Evolutionary conservation across 2,329 filamentous ascomycete genomes (phyloP).

Genomic region (Verticillium tricorpus): DNA sequence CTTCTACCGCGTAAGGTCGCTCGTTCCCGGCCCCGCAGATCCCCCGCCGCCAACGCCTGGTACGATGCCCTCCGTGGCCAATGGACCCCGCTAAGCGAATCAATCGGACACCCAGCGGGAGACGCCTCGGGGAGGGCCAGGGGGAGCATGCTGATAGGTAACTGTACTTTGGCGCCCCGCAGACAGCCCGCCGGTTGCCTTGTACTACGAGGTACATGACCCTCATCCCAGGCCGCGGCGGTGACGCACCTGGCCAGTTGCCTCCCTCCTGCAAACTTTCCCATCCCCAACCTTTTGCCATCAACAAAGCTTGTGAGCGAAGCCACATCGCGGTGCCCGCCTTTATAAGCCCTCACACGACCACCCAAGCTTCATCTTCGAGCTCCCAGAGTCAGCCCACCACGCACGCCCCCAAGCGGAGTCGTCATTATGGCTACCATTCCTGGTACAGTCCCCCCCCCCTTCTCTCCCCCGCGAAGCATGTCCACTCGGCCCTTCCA

Average conservation of each 20-base stretch:
- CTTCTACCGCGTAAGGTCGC: neutral
- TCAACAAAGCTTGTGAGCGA: neutral
- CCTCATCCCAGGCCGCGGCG: slow-evolving; percentile 3
- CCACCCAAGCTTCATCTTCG: neutral
- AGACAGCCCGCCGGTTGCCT: slow-evolving; percentile 1
- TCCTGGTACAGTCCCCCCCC: slow-evolving; percentile 37
- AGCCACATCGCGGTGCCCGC: neutral
- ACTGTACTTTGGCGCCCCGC: slow-evolving; percentile 14
- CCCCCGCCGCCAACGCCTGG: neutral
- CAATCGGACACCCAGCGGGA: neutral
- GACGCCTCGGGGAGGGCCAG: neutral
- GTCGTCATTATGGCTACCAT: slow-evolving; percentile 46
- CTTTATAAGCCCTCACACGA: neutral
- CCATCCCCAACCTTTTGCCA: slow-evolving; percentile 4
- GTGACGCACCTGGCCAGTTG: slow-evolving; percentile 12
- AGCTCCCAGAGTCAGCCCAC: neutral
- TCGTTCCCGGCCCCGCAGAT: neutral
- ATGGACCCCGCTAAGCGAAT: slow-evolving; percentile 6
- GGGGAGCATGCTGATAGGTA: neutral
- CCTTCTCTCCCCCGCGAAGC: slow-evolving; percentile 10
- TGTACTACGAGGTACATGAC: slow-evolving; percentile 8
- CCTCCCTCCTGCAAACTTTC: slow-evolving; percentile 12
- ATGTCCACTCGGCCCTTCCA: neutral
- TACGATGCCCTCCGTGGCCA: too few species aligned
- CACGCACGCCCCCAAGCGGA: neutral